A percentile compares a stretch with the other conserved stretches of the same genome.
phyloP scores from a whole-genome alignment of 768 basidiomycete genomes.

The Holtermannia corniformis region DNA sequence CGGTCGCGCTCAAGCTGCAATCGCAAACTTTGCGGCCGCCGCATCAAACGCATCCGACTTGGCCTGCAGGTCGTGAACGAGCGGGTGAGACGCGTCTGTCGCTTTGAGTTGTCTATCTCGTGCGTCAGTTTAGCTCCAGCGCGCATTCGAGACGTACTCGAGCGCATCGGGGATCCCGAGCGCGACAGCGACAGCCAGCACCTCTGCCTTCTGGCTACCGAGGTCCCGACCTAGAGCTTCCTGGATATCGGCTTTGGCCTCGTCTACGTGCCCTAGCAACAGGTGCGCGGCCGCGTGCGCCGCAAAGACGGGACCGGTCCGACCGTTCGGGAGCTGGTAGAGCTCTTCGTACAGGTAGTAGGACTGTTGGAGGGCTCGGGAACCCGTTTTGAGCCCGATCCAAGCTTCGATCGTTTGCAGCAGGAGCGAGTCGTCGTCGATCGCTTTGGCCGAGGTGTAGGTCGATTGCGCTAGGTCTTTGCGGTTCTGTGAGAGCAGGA shows the following conservation, averaged over 20 bases:
- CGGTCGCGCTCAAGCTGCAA: constrained; percentile 34
- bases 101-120: constrained; percentile 27
- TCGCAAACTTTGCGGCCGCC: constrained; percentile 41
- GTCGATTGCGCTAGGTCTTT: constrained; percentile 78
- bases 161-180: constrained; percentile 27
- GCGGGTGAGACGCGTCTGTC: constrained; percentile 37
- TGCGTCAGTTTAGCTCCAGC: neutral
- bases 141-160: constrained; percentile 13
- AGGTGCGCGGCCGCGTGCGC: constrained; percentile 41
- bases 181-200: constrained; percentile 28
- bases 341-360: constrained; percentile 44
- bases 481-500: constrained; percentile 83
- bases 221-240: constrained; percentile 25
- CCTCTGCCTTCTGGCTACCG: constrained; percentile 26
- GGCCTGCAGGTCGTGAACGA: constrained; percentile 36
- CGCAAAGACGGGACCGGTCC: constrained; percentile 37
- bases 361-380: constrained; percentile 38
- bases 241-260: constrained; percentile 40
- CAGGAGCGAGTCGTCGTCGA: constrained; percentile 81
- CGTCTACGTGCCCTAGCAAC: constrained; percentile 38
- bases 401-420: constrained; percentile 80
- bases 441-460: constrained; percentile 69
- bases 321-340: constrained; percentile 37
- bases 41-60: constrained; percentile 42
- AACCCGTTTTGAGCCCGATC: constrained; percentile 42